Evolutionary conservation across 2,329 filamentous ascomycete genomes (phyloP).

Genomic region (Pseudonectria foliicola): DNA sequence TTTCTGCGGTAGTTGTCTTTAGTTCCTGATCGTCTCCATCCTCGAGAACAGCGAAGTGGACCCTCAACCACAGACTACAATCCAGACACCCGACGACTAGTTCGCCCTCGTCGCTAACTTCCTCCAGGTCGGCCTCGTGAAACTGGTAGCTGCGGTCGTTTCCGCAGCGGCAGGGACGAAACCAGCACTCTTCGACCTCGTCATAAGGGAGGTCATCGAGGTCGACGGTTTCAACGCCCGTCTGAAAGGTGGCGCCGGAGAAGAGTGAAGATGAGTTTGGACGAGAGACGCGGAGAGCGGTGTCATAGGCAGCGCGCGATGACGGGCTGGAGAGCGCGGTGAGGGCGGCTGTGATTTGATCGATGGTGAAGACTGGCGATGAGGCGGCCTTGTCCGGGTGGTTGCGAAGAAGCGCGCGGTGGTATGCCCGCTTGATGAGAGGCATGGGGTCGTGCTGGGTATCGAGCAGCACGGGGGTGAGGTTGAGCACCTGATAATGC

Average conservation of each 20-base stretch:
- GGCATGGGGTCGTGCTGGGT: conserved; percentile 35
- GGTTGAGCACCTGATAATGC: conserved; percentile 54
- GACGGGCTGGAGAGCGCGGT: conserved; percentile 44
- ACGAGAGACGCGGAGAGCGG: conserved; percentile 34
- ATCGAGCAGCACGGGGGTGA: conserved; percentile 43
- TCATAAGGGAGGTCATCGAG: conserved; percentile 57
- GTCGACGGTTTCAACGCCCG: conserved; percentile 57
- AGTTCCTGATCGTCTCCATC: conserved; percentile 17
- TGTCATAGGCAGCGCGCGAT: conserved; percentile 48
- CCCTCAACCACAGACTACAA: conserved; percentile 59
- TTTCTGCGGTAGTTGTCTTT: conserved; percentile 10
- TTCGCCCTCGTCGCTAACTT: conserved; percentile 50
- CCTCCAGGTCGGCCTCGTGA: conserved; percentile 52
- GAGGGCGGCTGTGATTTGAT: conserved; percentile 58
- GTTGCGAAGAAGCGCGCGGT: conserved; percentile 55
- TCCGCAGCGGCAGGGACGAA: conserved; percentile 55
- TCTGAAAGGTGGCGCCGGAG: conserved; percentile 36
- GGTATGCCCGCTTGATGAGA: conserved; percentile 57
- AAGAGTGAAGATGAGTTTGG: conserved; percentile 7
- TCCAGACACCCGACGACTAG: conserved; percentile 58
- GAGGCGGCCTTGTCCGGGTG: conserved; percentile 53
- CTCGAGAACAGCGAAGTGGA: conserved; percentile 53
- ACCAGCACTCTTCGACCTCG: conserved; percentile 43
- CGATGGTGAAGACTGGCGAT: conserved; percentile 41
- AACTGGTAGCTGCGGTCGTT: conserved; percentile 55